Conservation (phyloP, 345 rosid genomes). For the Citrus inodora region DNA sequence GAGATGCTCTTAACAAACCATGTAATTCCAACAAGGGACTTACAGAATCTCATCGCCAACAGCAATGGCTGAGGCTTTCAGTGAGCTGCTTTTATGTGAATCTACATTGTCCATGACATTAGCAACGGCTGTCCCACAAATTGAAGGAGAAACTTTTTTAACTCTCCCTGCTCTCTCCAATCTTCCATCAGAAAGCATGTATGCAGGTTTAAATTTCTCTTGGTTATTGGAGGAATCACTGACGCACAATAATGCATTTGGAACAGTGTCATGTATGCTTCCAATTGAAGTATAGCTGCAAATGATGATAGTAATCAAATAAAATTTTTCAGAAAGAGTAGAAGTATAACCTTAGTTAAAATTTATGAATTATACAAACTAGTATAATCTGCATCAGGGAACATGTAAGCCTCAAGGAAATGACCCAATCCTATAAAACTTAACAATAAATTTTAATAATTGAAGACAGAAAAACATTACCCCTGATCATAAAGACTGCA, state of each 20-base stretch:
- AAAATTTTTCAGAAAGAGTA: background rate
- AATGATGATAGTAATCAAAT: slow-evolving; percentile 11
- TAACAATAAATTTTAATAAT: slow-evolving; percentile 3
- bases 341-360: background rate
- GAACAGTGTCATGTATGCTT: slow-evolving; percentile 88
- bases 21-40: slow-evolving; percentile 42
- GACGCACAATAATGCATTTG: slow-evolving; percentile 65
- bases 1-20: background rate
- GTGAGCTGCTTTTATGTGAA: slow-evolving; percentile 42
- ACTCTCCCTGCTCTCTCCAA: slow-evolving; percentile 97
- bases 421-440: background rate
- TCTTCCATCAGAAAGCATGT: slow-evolving; percentile 95
- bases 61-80: slow-evolving; percentile 63
- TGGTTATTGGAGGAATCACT: slow-evolving; percentile 37
- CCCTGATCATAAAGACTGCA: slow-evolving; percentile 98
- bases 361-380: background rate
- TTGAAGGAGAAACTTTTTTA: slow-evolving; percentile 44
- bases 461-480: slow-evolving; percentile 42
- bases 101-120: slow-evolving; percentile 36
- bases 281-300: slow-evolving; percentile 95
- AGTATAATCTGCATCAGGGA: background rate
- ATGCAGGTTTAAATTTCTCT: slow-evolving; percentile 87
- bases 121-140: slow-evolving; percentile 18
- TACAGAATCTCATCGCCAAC: slow-evolving; percentile 99
- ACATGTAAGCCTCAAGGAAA: background rate